A percentile compares a stretch with the other conserved stretches of the same genome.
These are phyloP conservation scores for Harringtonia lauricola DNA, from an alignment of 2,329 filamentous ascomycete species.

Conservation along the genomic window DNA sequence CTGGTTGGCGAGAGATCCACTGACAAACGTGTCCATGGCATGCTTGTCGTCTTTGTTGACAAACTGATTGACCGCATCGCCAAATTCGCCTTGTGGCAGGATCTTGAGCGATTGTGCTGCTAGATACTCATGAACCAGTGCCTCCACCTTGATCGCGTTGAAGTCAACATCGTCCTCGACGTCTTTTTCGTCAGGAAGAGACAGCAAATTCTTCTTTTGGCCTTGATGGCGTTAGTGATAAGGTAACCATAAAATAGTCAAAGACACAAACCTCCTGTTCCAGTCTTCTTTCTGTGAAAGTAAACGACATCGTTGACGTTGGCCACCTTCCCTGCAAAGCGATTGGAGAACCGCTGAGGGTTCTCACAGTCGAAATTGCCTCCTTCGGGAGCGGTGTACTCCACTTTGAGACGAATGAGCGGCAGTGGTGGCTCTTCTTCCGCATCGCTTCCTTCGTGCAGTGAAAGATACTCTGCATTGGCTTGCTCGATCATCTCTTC, in stretches of 20 bases:
- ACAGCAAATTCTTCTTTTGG: slow-evolving; percentile 36
- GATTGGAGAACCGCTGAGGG: slow-evolving; percentile 88
- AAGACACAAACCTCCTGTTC: slow-evolving; percentile 27
- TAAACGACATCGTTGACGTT: slow-evolving; percentile 91
- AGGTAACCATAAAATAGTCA: neutral
- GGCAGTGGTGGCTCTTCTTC: slow-evolving; percentile 62
- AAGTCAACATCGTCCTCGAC: slow-evolving; percentile 44
- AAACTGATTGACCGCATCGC: slow-evolving; percentile 85
- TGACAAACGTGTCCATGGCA: slow-evolving; percentile 74
- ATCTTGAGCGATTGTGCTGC: slow-evolving; percentile 83
- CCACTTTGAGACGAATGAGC: slow-evolving; percentile 79
- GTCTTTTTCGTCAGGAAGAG: slow-evolving; percentile 53
- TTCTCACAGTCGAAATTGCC: slow-evolving; percentile 87
- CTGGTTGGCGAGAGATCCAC: slow-evolving; percentile 58
- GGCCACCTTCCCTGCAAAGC: slow-evolving; percentile 81
- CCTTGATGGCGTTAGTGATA: slow-evolving; percentile 8
- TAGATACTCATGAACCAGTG: slow-evolving; percentile 79
- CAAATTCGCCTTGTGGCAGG: slow-evolving; percentile 82
- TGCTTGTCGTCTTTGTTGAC: slow-evolving; percentile 93
- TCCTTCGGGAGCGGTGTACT: slow-evolving; percentile 76
- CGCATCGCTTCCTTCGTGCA: slow-evolving; percentile 51
- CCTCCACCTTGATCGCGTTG: slow-evolving; percentile 78
- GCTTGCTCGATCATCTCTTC: slow-evolving; percentile 83
- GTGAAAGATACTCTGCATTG: slow-evolving; percentile 64
- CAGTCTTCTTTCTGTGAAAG: slow-evolving; percentile 82